phyloP scores from a whole-genome alignment of 192 early-diverging fungal species.

The Podila minutissima region DNA sequence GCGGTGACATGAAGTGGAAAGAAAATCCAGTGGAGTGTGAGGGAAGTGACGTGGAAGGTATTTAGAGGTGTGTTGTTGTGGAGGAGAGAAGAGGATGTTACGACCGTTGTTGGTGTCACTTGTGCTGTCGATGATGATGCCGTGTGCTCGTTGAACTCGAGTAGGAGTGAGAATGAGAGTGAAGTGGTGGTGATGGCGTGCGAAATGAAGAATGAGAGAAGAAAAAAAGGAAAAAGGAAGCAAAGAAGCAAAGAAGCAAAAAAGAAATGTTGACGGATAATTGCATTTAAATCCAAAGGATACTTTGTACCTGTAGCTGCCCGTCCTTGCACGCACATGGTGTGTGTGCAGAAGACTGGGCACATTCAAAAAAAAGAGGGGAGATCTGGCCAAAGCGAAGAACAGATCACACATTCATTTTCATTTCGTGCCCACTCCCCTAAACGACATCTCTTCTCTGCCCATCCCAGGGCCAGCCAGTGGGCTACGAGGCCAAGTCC shows the following conservation, averaged over 20 bases:
- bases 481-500: too few species aligned
- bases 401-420: background rate
- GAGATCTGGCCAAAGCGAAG: too few species aligned
- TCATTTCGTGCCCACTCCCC: background rate
- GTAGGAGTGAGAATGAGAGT: background rate
- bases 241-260: constrained; percentile 1
- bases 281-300: too few species aligned
- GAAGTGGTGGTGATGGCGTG: background rate
- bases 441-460: background rate
- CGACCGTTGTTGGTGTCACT: background rate
- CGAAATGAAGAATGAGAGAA: background rate
- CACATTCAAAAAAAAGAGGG: too few species aligned
- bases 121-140: background rate
- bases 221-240: constrained; percentile 7
- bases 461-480: too few species aligned
- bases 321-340: too few species aligned
- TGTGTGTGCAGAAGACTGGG: too few species aligned
- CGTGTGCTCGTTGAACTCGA: background rate
- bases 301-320: too few species aligned
- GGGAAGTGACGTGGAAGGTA: too few species aligned
- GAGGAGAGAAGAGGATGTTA: background rate
- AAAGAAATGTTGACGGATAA: too few species aligned
- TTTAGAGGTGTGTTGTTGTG: background rate
- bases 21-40: too few species aligned
- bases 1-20: background rate